Base-by-base conservation (phyloP, 2,329 filamentous ascomycete genomes). In the Colletotrichum costaricense region DNA sequence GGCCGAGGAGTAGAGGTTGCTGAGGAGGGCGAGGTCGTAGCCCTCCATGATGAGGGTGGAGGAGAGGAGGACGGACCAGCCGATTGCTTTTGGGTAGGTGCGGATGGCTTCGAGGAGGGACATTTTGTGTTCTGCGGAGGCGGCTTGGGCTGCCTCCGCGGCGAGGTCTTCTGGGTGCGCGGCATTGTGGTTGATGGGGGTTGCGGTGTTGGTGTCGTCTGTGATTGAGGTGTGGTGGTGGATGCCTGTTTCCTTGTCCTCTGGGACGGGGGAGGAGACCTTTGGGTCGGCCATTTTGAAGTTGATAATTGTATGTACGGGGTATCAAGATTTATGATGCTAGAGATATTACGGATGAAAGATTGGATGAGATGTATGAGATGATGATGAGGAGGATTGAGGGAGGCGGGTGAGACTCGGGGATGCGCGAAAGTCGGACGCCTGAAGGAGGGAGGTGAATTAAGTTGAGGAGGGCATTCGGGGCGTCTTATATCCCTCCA, bases 1-100 rank as follows among this genome's bases (percentile, higher is more conserved):
- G 0, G 79, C 83, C 28, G 85, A 87, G 6, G 84, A 86, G 75
- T 87, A 89, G 52, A 89, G 81, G 57, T 85, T 87, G 1, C 84
- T 82, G 4, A 89, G 78, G 0, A 89, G 78, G 1, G 86, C 86
- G 8, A 88, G 82, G 75, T 89, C 88, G 77, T 89, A 87, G 1
- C 85, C 85, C 72, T 87, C 86, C 86, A 87, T 87, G 79, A 87
- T 85, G 56, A 88, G 81, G 1, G 85, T 86, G 4, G 81, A 81
- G 0, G 85, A 86, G 12, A 88, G 74, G 0, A 87, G 78, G 42
- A 86, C 78, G 0, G 86, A 87, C 86, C 86, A 88, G 28, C 80
- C 83, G 46, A 88, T 85, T 22, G 86, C 86, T 55, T 87, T 85
- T 46, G 84, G 85, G 56, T 87, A 87, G 0, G 82, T 81, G 74